Conservation (phyloP, 2,329 filamentous ascomycete species). For the Aspergillus transmontanensis region DNA sequence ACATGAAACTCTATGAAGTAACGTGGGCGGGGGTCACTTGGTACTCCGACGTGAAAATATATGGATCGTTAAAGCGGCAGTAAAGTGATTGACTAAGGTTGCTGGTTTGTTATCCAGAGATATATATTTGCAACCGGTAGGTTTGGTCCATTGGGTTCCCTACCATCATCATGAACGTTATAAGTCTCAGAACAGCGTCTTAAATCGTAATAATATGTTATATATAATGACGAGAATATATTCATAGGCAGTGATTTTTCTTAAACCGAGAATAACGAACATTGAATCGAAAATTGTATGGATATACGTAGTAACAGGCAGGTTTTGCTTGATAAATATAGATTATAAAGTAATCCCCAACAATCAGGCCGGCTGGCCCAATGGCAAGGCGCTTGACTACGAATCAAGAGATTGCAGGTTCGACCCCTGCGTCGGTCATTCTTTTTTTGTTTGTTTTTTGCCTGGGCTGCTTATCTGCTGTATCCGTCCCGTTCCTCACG, state of each 20-base stretch:
- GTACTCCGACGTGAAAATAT: background rate
- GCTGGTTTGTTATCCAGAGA: background rate
- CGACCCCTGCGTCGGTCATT: slow-evolving; percentile 44
- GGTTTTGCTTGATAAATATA: too few species aligned
- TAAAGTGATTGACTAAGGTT: background rate
- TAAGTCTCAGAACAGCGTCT: background rate
- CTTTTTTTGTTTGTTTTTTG: background rate
- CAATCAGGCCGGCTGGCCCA: slow-evolving; percentile 8
- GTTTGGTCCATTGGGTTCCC: background rate
- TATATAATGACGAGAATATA: too few species aligned
- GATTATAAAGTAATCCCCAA: rapidly evolving
- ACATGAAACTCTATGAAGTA: too few species aligned
- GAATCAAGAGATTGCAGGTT: slow-evolving; percentile 57
- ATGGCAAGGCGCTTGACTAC: slow-evolving; percentile 55
- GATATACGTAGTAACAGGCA: too few species aligned
- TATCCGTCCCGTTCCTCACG: too few species aligned
- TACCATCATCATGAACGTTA: background rate
- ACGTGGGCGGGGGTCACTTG: too few species aligned
- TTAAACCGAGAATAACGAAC: too few species aligned
- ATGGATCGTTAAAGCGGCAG: background rate
- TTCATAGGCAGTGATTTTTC: too few species aligned
- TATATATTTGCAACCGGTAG: background rate
- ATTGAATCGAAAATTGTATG: too few species aligned
- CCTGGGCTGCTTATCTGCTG: background rate
- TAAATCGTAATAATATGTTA: too few species aligned